These are phyloP conservation scores for Ambrosiella xylebori DNA, from an alignment of 2,329 filamentous ascomycete genomes.

Conservation along the genomic window DNA sequence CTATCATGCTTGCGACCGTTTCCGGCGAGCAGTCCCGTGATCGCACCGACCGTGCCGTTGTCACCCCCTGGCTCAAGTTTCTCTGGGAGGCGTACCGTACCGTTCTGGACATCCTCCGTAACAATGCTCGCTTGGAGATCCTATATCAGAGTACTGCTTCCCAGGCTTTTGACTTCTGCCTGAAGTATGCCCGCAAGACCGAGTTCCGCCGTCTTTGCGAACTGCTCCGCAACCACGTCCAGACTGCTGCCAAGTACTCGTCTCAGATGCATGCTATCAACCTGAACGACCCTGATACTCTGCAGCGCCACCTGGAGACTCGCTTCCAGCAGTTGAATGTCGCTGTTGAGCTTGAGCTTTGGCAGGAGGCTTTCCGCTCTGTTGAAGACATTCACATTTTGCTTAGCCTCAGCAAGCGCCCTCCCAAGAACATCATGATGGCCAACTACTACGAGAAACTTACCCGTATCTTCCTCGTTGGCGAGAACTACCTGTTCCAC, in stretches of 20 bases:
- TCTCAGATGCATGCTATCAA: slow-evolving; percentile 99
- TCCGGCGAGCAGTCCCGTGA: slow-evolving; percentile 96
- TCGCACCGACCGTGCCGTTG: slow-evolving; percentile 91
- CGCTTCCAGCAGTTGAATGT: slow-evolving; percentile 98
- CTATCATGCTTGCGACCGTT: slow-evolving; percentile 90
- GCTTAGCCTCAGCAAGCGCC: slow-evolving; percentile 91
- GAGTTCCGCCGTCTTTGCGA: slow-evolving; percentile 98
- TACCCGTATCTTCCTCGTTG: slow-evolving; percentile 93
- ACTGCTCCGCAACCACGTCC: slow-evolving; percentile 92
- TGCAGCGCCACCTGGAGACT: slow-evolving; percentile 93
- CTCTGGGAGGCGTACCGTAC: slow-evolving; percentile 99
- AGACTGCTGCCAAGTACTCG: slow-evolving; percentile 98
- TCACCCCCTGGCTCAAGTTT: slow-evolving; percentile 98
- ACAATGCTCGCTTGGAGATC: slow-evolving; percentile 92
- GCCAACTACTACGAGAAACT: slow-evolving; percentile 99
- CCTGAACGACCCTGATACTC: slow-evolving; percentile 87
- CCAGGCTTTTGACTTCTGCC: slow-evolving; percentile 97
- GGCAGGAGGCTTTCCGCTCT: slow-evolving; percentile 98
- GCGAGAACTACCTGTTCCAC: slow-evolving; percentile 98
- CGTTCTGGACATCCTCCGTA: slow-evolving; percentile 94
- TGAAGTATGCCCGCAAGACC: slow-evolving; percentile 96
- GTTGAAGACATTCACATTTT: slow-evolving; percentile 98
- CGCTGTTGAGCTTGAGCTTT: slow-evolving; percentile 90
- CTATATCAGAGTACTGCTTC: slow-evolving; percentile 97
- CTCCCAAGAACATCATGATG: slow-evolving; percentile 99